These are phyloP conservation scores for Ophiostoma tasmaniense DNA, from an alignment of 2,329 filamentous ascomycete species.

Conservation along the genomic window DNA sequence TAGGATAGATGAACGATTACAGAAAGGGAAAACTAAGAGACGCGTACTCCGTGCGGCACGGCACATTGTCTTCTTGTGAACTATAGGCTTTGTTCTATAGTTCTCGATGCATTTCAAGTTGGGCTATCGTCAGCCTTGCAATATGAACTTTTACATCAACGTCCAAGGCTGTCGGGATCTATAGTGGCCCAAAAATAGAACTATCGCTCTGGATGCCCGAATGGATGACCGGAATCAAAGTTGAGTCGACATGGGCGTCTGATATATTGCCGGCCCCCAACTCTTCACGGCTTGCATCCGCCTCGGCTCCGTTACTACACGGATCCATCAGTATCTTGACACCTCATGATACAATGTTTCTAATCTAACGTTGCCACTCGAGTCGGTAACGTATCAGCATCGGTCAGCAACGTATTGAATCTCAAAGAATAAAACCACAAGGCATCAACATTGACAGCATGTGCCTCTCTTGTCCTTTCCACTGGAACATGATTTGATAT, in stretches of 20 bases:
- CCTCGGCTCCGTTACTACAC: neutral
- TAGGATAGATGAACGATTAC: too few species aligned
- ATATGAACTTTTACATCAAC: neutral
- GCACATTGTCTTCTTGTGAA: neutral
- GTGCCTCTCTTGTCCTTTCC: neutral
- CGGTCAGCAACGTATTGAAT: neutral
- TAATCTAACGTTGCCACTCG: neutral
- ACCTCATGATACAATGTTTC: neutral
- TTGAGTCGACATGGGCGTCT: too few species aligned
- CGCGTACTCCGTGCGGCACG: neutral
- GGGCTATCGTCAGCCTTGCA: neutral
- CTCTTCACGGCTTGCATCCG: neutral
- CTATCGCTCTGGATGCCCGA: neutral
- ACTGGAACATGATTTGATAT: neutral
- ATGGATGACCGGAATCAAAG: neutral
- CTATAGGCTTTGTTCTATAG: neutral
- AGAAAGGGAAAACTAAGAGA: neutral
- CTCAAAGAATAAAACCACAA: too few species aligned
- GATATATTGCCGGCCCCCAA: neutral
- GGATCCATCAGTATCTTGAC: neutral
- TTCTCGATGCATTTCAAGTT: neutral
- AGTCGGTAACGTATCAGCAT: neutral
- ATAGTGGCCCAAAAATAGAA: neutral
- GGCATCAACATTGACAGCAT: neutral
- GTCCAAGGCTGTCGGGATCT: neutral